These are phyloP conservation scores for Mallotus japonicus DNA, from an alignment of 441 rosid species.

Conservation along the genomic window DNA sequence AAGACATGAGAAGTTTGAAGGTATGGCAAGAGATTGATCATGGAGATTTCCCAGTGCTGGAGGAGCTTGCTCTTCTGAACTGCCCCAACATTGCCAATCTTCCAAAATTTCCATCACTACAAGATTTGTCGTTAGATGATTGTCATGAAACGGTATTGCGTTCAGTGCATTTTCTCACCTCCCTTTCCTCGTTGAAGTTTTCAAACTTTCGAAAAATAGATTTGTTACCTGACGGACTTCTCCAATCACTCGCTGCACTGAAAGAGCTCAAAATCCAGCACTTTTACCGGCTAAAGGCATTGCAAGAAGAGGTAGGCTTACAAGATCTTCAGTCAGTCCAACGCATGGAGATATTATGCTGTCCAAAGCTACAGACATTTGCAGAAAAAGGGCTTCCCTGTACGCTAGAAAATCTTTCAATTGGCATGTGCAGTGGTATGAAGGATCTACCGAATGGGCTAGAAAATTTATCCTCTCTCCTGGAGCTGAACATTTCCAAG, in stretches of 20 bases:
- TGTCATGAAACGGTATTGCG: slow-evolving; percentile 16
- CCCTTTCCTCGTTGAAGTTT: slow-evolving; percentile 20
- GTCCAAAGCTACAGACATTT: slow-evolving; percentile 24
- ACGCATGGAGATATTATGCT: slow-evolving; percentile 18
- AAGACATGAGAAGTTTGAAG: slow-evolving; percentile 25
- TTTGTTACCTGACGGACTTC: slow-evolving; percentile 15
- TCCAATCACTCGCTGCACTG: slow-evolving; percentile 14
- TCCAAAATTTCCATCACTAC: slow-evolving; percentile 23
- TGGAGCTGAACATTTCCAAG: slow-evolving; percentile 16
- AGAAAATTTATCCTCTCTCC: slow-evolving; percentile 13
- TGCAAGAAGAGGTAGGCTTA: slow-evolving; percentile 20
- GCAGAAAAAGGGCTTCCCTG: slow-evolving; percentile 17
- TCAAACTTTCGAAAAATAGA: slow-evolving; percentile 17
- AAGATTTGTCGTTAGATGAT: slow-evolving; percentile 11
- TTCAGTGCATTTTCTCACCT: slow-evolving; percentile 20
- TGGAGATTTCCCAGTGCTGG: slow-evolving; percentile 20
- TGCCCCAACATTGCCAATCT: slow-evolving; percentile 15
- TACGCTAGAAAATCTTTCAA: slow-evolving; percentile 20
- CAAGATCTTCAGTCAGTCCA: slow-evolving; percentile 20
- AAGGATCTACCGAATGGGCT: slow-evolving; percentile 21
- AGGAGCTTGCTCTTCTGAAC: slow-evolving; percentile 16
- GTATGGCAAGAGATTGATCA: slow-evolving; percentile 29
- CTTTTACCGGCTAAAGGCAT: slow-evolving; percentile 17
- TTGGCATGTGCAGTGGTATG: slow-evolving; percentile 21
- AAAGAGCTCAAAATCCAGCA: slow-evolving; percentile 19